Conservation (phyloP, 495 filamentous ascomycete genomes). For the Bathelium albidoporum region DNA sequence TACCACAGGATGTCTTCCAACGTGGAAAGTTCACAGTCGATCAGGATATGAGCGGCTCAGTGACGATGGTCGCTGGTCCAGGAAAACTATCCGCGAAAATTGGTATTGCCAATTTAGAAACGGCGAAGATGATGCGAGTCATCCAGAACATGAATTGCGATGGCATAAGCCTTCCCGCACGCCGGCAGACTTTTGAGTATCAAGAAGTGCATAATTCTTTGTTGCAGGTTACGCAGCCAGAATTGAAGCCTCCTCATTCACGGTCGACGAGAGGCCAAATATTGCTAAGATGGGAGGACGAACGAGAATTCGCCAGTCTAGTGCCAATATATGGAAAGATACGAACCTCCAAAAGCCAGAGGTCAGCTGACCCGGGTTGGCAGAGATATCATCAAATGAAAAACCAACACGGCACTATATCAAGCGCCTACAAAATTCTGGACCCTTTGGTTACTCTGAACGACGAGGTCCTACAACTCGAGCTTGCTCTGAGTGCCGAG, state of each 20-base stretch:
- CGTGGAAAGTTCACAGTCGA: neutral
- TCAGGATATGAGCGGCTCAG: neutral
- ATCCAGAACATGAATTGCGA: neutral
- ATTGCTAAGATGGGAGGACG: neutral
- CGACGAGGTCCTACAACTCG: neutral
- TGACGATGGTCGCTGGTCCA: neutral
- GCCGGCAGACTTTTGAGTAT: neutral
- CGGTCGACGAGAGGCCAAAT: neutral
- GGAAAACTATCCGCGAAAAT: neutral
- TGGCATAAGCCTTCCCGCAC: neutral
- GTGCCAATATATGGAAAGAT: too few relatives aligned
- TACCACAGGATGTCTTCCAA: slow-evolving; percentile 34
- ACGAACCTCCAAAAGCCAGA: neutral
- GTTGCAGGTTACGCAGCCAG: neutral
- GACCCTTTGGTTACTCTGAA: neutral
- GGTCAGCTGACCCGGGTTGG: neutral
- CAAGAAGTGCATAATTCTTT: neutral
- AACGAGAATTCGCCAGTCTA: neutral
- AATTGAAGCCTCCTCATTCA: too few relatives aligned
- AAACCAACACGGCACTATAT: neutral
- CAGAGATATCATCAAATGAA: neutral
- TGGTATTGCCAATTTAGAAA: neutral
- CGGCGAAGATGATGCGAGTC: neutral
- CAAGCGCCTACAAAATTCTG: neutral
- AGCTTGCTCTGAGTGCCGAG: neutral